A percentile compares a stretch with the other conserved stretches of the same genome.
Conservation (phyloP, 306 rosid species). For the Cicer arietinum region DNA sequence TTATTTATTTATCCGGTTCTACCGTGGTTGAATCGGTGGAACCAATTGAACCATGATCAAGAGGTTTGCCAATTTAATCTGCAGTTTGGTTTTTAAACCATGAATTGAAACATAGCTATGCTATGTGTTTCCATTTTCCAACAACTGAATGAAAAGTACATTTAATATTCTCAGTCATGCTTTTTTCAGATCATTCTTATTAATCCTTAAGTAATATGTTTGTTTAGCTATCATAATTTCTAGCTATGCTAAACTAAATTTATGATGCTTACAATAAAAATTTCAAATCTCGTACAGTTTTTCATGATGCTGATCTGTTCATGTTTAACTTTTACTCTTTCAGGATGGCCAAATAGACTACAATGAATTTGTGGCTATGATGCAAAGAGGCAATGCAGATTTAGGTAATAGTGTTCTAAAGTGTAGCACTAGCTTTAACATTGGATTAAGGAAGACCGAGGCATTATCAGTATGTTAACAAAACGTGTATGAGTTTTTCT, state of each 20-base stretch:
- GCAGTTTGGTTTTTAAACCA: no score
- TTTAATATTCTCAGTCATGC: not conserved
- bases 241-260: not conserved
- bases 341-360: slow-evolving; percentile 92
- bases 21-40: no score
- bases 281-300: not conserved
- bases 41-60: no score
- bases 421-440: slow-evolving; percentile 52
- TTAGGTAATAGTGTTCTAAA: slow-evolving; percentile 55
- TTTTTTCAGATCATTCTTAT: no score
- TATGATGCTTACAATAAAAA: not conserved
- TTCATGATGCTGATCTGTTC: not conserved
- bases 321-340: slow-evolving; percentile 31
- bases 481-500: not conserved
- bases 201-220: no score
- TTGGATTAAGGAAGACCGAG: slow-evolving; percentile 76
- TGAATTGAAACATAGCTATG: not conserved
- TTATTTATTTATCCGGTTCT: no score
- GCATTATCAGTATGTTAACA: slow-evolving; percentile 50
- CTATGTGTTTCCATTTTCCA: not conserved
- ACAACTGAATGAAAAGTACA: not conserved
- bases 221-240: no score
- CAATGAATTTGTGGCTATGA: slow-evolving; percentile 90
- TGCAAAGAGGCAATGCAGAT: slow-evolving; percentile 72
- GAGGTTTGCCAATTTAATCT: no score